These are phyloP conservation scores for Turnera subulata DNA, from an alignment of 345 rosid species.

Conservation along the genomic window DNA sequence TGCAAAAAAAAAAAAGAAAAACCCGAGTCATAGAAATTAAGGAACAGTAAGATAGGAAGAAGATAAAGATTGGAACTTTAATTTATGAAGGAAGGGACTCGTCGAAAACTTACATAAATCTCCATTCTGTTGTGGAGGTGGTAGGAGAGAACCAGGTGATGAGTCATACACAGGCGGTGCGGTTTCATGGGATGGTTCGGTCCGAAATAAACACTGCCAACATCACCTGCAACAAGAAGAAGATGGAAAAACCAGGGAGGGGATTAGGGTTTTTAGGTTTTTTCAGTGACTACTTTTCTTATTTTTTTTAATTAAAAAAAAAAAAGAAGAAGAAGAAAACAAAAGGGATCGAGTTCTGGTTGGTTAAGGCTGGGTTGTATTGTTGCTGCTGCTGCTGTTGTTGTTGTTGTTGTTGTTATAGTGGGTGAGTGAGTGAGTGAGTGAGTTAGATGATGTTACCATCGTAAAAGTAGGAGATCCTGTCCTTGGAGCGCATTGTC, in stretches of 20 bases:
- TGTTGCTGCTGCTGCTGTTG: no score
- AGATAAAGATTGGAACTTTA: no score
- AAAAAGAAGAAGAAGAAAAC: not conserved
- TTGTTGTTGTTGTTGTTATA: no score
- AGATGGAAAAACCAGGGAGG: not conserved
- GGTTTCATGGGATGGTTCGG: conserved; percentile 99
- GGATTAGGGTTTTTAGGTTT: not conserved
- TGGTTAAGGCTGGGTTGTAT: no score
- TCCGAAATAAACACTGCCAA: conserved; percentile 89
- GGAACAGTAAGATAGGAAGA: no score
- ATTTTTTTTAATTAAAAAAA: no score
- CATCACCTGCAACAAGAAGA: conserved; percentile 62
- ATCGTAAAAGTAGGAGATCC: conserved; percentile 85
- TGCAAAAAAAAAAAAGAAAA: conserved; percentile 7
- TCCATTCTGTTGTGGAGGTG: conserved; percentile 96
- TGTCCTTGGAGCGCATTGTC: conserved; percentile 80
- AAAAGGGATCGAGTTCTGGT: no score
- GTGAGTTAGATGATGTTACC: conserved; percentile 35
- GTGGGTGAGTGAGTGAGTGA: no score
- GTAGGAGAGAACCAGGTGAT: conserved; percentile 92
- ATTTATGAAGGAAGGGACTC: no score
- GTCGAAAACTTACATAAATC: conserved; percentile 56
- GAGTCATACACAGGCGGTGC: conserved; percentile 96
- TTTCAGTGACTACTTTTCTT: no score
- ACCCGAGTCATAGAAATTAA: not conserved